Evolutionary conservation across 2,329 filamentous ascomycete species (phyloP).

Genomic region (Knufia fluminis): DNA sequence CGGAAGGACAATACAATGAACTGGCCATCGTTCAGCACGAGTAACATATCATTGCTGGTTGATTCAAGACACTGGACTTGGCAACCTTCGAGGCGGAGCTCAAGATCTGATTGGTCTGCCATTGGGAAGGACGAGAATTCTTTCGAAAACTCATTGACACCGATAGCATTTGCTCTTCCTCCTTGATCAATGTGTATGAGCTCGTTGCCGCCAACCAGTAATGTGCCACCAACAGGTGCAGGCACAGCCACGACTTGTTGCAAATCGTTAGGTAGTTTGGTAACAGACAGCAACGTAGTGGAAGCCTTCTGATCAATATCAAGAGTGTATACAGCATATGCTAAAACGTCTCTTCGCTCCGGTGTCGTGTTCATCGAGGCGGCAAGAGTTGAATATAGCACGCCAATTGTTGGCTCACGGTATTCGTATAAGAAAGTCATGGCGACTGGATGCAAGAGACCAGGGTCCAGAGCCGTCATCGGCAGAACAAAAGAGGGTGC

Average conservation of each 20-base stretch:
- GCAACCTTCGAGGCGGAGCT: constrained; percentile 72
- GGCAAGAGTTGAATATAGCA: constrained; percentile 68
- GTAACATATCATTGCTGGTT: constrained; percentile 72
- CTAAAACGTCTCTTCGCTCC: constrained; percentile 74
- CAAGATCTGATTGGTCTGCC: constrained; percentile 73
- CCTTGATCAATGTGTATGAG: constrained; percentile 93
- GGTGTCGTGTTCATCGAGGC: constrained; percentile 63
- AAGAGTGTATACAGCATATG: constrained; percentile 89
- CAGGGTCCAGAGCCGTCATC: constrained; percentile 77
- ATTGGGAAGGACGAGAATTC: constrained; percentile 75
- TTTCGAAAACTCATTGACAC: constrained; percentile 82
- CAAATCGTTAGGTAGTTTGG: constrained; percentile 76
- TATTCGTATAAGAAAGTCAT: constrained; percentile 94
- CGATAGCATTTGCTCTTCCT: constrained; percentile 84
- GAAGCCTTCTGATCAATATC: constrained; percentile 89
- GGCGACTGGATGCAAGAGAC: constrained; percentile 78
- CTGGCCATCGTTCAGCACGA: constrained; percentile 67
- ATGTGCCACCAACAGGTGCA: constrained; percentile 74
- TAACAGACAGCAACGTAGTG: constrained; percentile 81
- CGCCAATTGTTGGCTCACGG: constrained; percentile 92
- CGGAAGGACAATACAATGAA: constrained; percentile 71
- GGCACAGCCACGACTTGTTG: constrained; percentile 74
- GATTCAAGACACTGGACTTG: constrained; percentile 65
- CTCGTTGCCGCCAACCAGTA: constrained; percentile 81
- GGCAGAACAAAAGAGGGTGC: constrained; percentile 86